phyloP scores from a whole-genome alignment of 2,329 filamentous ascomycete species.

The Sclerotinia sclerotiorum region DNA sequence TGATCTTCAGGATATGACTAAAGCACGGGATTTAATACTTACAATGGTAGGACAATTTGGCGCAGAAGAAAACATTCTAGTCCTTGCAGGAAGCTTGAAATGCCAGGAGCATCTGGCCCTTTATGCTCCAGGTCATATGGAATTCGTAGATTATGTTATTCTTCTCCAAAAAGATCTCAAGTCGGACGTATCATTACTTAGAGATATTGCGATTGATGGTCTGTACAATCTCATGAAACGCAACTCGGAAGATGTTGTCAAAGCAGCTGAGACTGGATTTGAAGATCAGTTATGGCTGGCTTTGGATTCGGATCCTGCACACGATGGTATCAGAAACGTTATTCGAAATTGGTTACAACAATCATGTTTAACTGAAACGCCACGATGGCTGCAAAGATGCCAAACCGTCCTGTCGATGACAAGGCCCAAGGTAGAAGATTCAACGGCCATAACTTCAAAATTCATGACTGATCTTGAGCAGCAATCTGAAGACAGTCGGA shows the following conservation, averaged over 20 bases:
- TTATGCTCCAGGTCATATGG: conserved; percentile 85
- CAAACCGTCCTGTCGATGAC: conserved; percentile 89
- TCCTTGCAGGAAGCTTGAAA: conserved; percentile 74
- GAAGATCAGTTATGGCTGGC: conserved; percentile 92
- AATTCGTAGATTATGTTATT: conserved; percentile 80
- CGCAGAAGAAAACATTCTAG: conserved; percentile 66
- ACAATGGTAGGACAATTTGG: conserved; percentile 82
- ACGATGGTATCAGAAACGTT: conserved; percentile 81
- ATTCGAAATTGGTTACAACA: conserved; percentile 92
- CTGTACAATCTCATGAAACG: conserved; percentile 95
- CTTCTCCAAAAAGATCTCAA: conserved; percentile 75
- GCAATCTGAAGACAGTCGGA: too few species aligned
- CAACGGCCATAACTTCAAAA: conserved; percentile 46
- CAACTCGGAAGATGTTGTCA: conserved; percentile 78
- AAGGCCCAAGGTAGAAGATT: conserved; percentile 61
- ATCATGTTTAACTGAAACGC: conserved; percentile 76
- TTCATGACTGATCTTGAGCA: too few species aligned
- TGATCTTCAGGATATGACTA: conserved; percentile 87
- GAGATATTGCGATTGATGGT: conserved; percentile 80
- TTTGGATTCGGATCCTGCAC: conserved; percentile 73
- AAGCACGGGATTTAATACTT: conserved; percentile 88
- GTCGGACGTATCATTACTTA: conserved; percentile 66
- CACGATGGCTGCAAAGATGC: conserved; percentile 83
- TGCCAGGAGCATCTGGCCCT: conserved; percentile 90
- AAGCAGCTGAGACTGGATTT: conserved; percentile 71